Percentiles rank a stretch among this genome's conserved stretches.
Conservation (phyloP, 1,139 yeast genomes). For the Debaryomyces nepalensis region DNA sequence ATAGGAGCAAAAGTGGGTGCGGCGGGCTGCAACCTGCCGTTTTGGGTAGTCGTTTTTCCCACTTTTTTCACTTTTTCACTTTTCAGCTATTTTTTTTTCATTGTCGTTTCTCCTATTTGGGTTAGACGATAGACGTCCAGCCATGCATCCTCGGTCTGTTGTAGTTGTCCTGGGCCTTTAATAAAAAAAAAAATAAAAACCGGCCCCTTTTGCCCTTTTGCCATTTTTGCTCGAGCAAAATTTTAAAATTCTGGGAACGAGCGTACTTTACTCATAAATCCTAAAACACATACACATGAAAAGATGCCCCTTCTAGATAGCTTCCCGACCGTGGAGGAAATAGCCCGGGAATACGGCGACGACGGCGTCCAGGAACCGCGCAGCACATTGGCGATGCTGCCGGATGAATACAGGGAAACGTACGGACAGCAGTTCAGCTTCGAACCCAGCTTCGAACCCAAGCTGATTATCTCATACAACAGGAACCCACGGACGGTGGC, state of each 20-base stretch:
- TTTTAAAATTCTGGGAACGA: no score
- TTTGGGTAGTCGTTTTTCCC: not conserved
- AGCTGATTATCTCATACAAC: not conserved
- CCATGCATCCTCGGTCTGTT: no score
- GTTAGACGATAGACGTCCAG: no score
- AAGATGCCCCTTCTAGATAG: not conserved
- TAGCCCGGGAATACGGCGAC: not conserved
- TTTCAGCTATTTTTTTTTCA: not conserved
- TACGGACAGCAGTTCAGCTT: not conserved
- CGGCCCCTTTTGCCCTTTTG: no score
- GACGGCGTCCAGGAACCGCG: constrained; percentile 1
- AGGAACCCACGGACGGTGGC: not conserved
- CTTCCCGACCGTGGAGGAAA: constrained; percentile 2
- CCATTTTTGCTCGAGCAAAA: no score
- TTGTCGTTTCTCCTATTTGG: no score
- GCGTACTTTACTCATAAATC: no score
- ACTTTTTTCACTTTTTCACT: not conserved
- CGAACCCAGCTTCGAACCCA: not conserved
- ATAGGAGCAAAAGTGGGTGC: no score
- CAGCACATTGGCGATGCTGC: not conserved
- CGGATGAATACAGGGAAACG: not conserved
- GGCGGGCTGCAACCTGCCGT: constrained; percentile 1
- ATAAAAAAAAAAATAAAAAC: no score
- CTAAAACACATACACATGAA: no score
- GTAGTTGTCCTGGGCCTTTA: no score